Base-by-base conservation (phyloP, 2,329 filamentous ascomycete species). In the Penicillium sp. region DNA sequence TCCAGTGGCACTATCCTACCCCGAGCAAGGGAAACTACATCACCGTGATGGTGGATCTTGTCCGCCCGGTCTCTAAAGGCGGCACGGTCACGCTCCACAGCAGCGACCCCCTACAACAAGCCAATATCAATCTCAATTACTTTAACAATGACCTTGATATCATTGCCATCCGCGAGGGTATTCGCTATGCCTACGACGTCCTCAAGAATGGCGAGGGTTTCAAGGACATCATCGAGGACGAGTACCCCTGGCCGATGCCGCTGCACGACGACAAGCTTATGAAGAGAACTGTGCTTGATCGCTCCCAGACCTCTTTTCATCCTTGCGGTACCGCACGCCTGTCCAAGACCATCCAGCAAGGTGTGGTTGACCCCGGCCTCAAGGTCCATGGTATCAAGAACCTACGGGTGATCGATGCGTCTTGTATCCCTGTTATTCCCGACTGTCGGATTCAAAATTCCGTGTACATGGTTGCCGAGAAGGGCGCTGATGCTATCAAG, bases 241-340 rank as follows among this genome's bases (percentile, higher is more conserved):
- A 77, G 78, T 88, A 87, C 66, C 86, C 85, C 0, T 87, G 83
- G 84, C 73, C 78, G 0, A 85, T 88, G 83, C 85, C 85, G 0
- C 76, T 82, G 2, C 66, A 83, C 13, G 79, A 78, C 1, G 83
- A 87, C 53, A 80, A 82, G 57, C 80, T 75, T 1, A 87, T 88
- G 85, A 80, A 82, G 43, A 77, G 78, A 51, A 74, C 79, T 40
- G 81, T 87, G 13, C 70, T 87, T 7, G 85, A 87, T 56, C 77
- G 85, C n/a, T 82, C 73, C 33, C 83, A 87, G 73, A 87, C 85
- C 40, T 68, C 68, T 19, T 72, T 69, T 58, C 69, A 86, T 64
- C 84, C 84, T 3, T 86, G 83, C 53, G 84, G 85, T 47, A 86
- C 82, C 7, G 71, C 76, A 5, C 80, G 85, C 19, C 75, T 87